phyloP scores from a whole-genome alignment of 164 flowering plant genomes.

The Santalum album region DNA sequence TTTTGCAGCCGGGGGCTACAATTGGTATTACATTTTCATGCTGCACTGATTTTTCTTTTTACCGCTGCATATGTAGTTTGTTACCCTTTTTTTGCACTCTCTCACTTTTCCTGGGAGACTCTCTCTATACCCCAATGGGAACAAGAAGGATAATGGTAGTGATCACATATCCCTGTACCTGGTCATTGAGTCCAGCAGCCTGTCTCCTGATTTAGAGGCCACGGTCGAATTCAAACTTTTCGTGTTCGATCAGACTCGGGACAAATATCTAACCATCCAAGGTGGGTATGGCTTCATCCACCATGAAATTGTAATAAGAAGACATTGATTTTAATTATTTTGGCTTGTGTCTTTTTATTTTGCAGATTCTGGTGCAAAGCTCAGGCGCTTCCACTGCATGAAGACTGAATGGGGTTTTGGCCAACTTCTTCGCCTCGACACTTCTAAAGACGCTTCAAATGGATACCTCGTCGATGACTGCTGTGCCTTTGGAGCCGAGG shows the following conservation, averaged over 20 bases:
- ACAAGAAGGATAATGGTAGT: constrained; percentile 3
- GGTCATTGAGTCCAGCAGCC: background rate
- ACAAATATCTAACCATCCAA: constrained; percentile 13
- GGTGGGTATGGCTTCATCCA: background rate
- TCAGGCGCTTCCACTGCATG: background rate
- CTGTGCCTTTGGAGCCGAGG: background rate
- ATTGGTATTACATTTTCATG: constrained; percentile 22
- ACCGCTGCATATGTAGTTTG: background rate
- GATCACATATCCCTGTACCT: constrained; percentile 9
- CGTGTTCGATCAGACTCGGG: constrained; percentile 8
- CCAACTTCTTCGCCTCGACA: background rate
- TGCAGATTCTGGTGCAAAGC: background rate
- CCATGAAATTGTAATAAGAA: too few species aligned
- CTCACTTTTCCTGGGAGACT: constrained; percentile 3
- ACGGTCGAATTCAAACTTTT: constrained; percentile 11
- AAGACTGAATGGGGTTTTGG: background rate
- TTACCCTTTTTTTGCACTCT: too few species aligned
- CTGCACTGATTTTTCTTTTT: background rate
- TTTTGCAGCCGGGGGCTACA: constrained; percentile 47
- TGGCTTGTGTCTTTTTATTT: too few species aligned
- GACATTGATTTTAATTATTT: too few species aligned
- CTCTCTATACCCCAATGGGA: constrained; percentile 11
- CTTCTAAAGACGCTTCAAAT: background rate
- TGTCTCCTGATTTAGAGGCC: constrained; percentile 6
- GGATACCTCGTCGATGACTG: background rate